Conservation (phyloP, 768 basidiomycete genomes). For the Hydnomerulius pinastri region DNA sequence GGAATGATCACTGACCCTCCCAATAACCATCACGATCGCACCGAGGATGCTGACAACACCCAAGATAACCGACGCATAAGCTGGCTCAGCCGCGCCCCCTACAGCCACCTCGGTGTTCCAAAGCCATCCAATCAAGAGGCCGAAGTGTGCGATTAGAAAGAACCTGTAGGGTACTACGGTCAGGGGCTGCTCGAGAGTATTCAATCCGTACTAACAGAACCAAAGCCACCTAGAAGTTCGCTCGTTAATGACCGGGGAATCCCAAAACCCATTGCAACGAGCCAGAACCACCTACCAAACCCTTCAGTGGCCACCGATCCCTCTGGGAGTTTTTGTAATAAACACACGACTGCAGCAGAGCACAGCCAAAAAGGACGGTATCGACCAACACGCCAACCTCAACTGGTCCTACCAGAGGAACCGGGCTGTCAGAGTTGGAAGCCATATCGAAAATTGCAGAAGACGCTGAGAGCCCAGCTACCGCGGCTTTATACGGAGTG, state of each 20-base stretch:
- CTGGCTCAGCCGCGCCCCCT: conserved; percentile 2
- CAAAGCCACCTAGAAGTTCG: conserved; percentile 13
- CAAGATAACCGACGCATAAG: conserved; percentile 15
- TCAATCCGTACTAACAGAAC: conserved; percentile 15
- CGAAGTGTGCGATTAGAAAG: conserved; percentile 17
- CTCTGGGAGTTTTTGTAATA: conserved; percentile 24
- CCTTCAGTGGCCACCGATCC: conserved; percentile 12
- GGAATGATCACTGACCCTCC: conserved; percentile 12
- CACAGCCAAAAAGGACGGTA: conserved; percentile 25
- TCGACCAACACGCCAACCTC: conserved; percentile 21
- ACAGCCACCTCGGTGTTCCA: conserved; percentile 14
- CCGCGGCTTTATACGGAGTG: conserved; percentile 16
- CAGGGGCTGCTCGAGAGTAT: conserved; percentile 1
- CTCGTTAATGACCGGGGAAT: conserved; percentile 1
- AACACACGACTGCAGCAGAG: conserved; percentile 25
- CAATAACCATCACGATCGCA: conserved; percentile 15
- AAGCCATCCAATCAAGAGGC: conserved; percentile 20
- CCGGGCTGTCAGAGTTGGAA: conserved; percentile 12
- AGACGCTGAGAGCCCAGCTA: not conserved
- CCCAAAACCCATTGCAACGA: not conserved
- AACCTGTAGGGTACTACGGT: conserved; percentile 9
- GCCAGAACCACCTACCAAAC: conserved; percentile 16
- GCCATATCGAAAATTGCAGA: not conserved
- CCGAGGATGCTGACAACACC: conserved; percentile 18
- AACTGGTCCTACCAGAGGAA: conserved; percentile 28